Conservation (phyloP, 768 basidiomycete genomes). For the Amanita pseudoporphyria region DNA sequence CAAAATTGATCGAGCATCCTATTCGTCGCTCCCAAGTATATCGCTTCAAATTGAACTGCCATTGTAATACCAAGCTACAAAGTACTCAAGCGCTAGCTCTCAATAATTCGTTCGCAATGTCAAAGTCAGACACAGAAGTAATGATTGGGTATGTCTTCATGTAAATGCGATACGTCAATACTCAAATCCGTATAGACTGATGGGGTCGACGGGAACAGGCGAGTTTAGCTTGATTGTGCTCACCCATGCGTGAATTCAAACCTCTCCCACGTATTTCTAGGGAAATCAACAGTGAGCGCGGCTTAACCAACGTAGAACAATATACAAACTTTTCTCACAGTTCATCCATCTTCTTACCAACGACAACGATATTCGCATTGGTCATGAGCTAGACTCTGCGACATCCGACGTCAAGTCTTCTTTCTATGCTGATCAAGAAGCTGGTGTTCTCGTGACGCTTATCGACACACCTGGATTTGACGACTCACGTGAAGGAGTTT, state of each 20-base stretch:
- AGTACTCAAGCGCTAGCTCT: too few relatives aligned
- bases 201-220: background rate
- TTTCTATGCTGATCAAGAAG: background rate
- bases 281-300: background rate
- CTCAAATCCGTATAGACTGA: background rate
- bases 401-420: conserved; percentile 20
- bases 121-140: background rate
- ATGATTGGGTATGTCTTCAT: background rate
- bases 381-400: too few relatives aligned
- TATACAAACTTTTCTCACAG: conserved; percentile 12
- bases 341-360: conserved; percentile 31
- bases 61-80: too few relatives aligned
- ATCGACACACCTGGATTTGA: too few relatives aligned
- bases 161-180: background rate
- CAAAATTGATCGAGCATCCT: too few relatives aligned
- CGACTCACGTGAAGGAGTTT: too few relatives aligned
- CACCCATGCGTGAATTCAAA: background rate
- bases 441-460: conserved; percentile 17
- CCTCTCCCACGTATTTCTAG: background rate
- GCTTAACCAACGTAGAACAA: background rate
- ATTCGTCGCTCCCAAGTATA: too few relatives aligned
- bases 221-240: background rate
- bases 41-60: too few relatives aligned
- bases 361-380: conserved; percentile 24
- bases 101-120: too few relatives aligned